Evolutionary conservation across 768 basidiomycete species (phyloP), one percentile per base, ranked within the genome.

Genomic region (Boletales sp.): DNA sequence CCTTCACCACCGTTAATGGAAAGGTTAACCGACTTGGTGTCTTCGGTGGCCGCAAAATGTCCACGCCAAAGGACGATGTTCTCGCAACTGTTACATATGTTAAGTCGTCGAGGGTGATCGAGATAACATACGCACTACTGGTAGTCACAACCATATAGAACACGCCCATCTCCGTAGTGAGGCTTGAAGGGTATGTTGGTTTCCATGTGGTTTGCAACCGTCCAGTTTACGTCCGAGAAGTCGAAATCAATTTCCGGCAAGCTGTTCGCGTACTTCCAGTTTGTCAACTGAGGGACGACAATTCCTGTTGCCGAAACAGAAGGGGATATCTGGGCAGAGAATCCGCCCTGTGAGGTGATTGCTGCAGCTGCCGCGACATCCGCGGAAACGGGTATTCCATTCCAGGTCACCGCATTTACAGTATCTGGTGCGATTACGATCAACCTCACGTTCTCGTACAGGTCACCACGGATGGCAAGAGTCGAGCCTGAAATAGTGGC

Each of bases 121-220:
- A 17, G 15, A 31, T 30, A 36, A 19, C 29, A 24, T 38, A 66
- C 84, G 66, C 52, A 90, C 88, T 84, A 93, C 50, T 82, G 86
- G 65, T 93, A 93, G 66, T 92, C 90, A 60, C 89, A 91, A 1
- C 87, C 89, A 65, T 89, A 91, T 27, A 93, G 69, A n/a, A 90
- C 71, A 34, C 86, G 73, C 1, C 86, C 87, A 53, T 89, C 86
- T 1, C 87, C 87, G 54, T 86, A 87, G 52, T 78, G 71, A 5
- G 86, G 85, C 58, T 82, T 81, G 43, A 73, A 73, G 2, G 86
- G 84, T 49, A 85, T 83, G 55, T 87, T 88, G 27, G 90, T 90
- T 18, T 73, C 75, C n/a, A 76, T 86, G 52, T 83, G 83, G 57
- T 88, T 75, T 14, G 87, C 90, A 48, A 74, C 58, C 9, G 72